phyloP scores from a whole-genome alignment of 2,329 filamentous ascomycete genomes.

The Sordariomycetes sp. region DNA sequence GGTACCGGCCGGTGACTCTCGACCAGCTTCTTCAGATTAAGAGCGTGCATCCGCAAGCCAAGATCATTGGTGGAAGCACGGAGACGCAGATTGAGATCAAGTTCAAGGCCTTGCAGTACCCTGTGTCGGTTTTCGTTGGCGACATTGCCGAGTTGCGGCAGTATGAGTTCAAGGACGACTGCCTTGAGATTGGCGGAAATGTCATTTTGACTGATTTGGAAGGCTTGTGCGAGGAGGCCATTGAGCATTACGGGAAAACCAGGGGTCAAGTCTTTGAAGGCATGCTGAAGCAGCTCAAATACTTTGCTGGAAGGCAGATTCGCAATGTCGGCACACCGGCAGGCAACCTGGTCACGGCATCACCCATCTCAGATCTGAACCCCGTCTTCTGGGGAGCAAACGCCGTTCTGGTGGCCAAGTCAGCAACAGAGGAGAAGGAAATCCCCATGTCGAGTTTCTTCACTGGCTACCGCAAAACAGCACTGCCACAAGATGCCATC shows the following conservation, averaged over 20 bases:
- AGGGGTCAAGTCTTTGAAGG: constrained; percentile 77
- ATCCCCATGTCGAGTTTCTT: constrained; percentile 94
- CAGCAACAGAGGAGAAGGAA: constrained; percentile 61
- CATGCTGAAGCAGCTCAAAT: constrained; percentile 87
- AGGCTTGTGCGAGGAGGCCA: constrained; percentile 68
- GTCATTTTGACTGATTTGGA: constrained; percentile 89
- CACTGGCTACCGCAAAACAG: constrained; percentile 80
- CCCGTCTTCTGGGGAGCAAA: constrained; percentile 87
- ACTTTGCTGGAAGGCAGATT: constrained; percentile 92
- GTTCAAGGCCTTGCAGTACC: constrained; percentile 91
- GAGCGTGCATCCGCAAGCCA: constrained; percentile 71
- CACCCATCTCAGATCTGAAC: constrained; percentile 93
- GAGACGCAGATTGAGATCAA: constrained; percentile 98
- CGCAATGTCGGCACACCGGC: constrained; percentile 96
- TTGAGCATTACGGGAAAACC: constrained; percentile 64
- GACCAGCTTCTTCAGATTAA: constrained; percentile 90
- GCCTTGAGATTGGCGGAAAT: constrained; percentile 89
- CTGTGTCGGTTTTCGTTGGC: constrained; percentile 82
- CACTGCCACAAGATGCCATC: constrained; percentile 70
- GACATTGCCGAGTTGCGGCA: constrained; percentile 85
- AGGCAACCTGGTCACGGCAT: constrained; percentile 88
- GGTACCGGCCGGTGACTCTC: constrained; percentile 83
- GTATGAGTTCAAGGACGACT: constrained; percentile 68
- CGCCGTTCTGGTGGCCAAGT: constrained; percentile 72
- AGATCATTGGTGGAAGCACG: constrained; percentile 91